These are phyloP conservation scores for Botrytis pseudocinerea DNA, from an alignment of 2,329 filamentous ascomycete genomes.

Conservation along the genomic window DNA sequence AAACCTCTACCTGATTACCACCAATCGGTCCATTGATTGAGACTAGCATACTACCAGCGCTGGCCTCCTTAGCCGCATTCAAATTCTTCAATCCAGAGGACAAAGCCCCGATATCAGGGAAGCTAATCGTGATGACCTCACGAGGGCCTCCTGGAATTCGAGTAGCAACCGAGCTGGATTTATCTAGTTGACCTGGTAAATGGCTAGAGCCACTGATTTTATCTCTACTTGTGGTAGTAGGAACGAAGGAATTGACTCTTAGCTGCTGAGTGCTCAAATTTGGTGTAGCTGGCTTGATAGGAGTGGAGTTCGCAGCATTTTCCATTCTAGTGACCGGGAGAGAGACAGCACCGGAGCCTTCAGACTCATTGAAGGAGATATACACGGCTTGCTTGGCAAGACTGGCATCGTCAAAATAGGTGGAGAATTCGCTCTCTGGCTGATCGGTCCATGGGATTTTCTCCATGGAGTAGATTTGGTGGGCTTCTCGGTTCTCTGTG, in stretches of 20 bases:
- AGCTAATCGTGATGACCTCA: constrained; percentile 1
- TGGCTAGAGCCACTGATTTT: not conserved
- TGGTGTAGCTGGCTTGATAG: not conserved
- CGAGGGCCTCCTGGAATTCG: too few relatives aligned
- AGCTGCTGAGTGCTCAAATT: not conserved
- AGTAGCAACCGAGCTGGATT: not conserved
- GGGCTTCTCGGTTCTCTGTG: not conserved
- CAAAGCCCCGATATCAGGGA: not conserved
- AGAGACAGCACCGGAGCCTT: too few relatives aligned
- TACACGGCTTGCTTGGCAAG: not conserved
- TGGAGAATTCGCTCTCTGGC: too few relatives aligned
- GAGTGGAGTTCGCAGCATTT: not conserved
- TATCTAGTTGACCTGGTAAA: not conserved
- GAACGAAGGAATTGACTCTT: too few relatives aligned
- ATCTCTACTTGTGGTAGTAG: not conserved
- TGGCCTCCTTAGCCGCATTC: not conserved
- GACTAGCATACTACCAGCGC: not conserved
- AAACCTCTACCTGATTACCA: not conserved
- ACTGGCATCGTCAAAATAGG: not conserved
- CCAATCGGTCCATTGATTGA: not conserved
- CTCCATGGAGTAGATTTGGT: not conserved
- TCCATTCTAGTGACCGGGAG: not conserved
- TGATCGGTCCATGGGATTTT: not conserved
- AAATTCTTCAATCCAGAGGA: not conserved
- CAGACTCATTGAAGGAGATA: not conserved